Evolutionary conservation across 192 early-diverging fungal genomes (phyloP).

Genomic region (Ambispora gerdemannii): DNA sequence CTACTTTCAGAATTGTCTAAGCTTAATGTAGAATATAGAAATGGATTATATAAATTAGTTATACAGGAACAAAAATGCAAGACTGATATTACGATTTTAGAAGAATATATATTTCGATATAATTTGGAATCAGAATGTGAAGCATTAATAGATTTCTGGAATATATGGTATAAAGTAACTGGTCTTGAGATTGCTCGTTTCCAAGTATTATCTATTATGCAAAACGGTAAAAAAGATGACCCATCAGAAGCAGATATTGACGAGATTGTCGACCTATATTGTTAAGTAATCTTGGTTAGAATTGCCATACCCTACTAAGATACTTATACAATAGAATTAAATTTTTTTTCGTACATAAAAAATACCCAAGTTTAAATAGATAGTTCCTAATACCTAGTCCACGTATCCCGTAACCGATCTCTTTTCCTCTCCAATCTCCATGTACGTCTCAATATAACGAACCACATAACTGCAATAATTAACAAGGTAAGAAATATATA

Average conservation of each 20-base stretch:
- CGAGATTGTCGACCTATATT: background rate
- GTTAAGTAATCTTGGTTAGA: background rate
- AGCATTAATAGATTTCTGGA: constrained; percentile 9
- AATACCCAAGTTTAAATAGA: constrained; percentile 26
- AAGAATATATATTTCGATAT: constrained; percentile 17
- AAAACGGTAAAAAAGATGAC: background rate
- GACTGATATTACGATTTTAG: constrained; percentile 5
- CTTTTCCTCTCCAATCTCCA: background rate
- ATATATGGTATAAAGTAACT: constrained; percentile 17
- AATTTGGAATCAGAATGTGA: constrained; percentile 11
- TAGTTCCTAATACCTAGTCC: background rate
- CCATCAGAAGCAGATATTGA: background rate
- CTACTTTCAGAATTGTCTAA: too few relatives aligned
- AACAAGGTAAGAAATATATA: background rate
- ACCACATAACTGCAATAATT: background rate
- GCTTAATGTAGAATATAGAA: too few relatives aligned
- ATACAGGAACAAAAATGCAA: background rate
- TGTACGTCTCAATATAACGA: background rate
- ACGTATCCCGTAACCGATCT: constrained; percentile 2
- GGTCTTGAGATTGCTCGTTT: background rate
- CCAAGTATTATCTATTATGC: background rate
- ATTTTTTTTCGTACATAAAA: constrained; percentile 26
- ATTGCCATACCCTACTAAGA: background rate
- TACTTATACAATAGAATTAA: background rate
- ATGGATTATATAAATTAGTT: background rate